Evolutionary conservation across 2,329 filamentous ascomycete species (phyloP), one percentile per base, ranked within the genome.

Genomic region (Aureobasidium musti): DNA sequence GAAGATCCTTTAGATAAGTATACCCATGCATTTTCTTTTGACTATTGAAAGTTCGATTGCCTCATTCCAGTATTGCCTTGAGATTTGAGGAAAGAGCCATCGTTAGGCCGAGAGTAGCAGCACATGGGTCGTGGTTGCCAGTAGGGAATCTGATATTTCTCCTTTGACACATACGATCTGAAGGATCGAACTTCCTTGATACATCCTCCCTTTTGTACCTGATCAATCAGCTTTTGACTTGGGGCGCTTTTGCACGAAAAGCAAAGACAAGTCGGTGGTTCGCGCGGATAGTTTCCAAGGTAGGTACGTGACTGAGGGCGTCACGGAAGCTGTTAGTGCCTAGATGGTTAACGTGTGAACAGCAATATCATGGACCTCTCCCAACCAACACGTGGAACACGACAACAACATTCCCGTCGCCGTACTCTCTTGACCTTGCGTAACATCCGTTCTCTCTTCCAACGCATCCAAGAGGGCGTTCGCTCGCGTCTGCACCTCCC

Each of bases 21-120:
- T 50, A 63, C 45, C 59, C 59, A 63, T 63, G 59, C 45, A 50
- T 50, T 63, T 63, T 50, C 45, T n/a, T 50, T 63, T 63, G 10
- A 1, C 41, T 23, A 59, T 23, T 30, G 23, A 43, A 14, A 19
- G 23, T 21, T 43, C 10, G 37, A 30, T 30, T 41, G 21, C 19
- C 21, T 26, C 21, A 17, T 43, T 35, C 33, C 11, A 11, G 41
- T 35, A 23, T 28, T 45, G 37, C 5, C n/a, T 26, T 17, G 19
- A 21, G 8, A 2, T 26, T 21, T 11, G 26, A 30, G 23, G 37
- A 59, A 59, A 59, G 54, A 43, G 54, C 35, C 30, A 26, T 33
- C 19, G 37, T n/a, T 17, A 59, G 26, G 13, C 26, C 45, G 23
- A 30, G 19, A 19, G 39, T 14, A 26, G 28, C 17, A 26, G 26